Evolutionary conservation across 164 flowering plant species (phyloP).

Genomic region (Dillenia suffruticosa): DNA sequence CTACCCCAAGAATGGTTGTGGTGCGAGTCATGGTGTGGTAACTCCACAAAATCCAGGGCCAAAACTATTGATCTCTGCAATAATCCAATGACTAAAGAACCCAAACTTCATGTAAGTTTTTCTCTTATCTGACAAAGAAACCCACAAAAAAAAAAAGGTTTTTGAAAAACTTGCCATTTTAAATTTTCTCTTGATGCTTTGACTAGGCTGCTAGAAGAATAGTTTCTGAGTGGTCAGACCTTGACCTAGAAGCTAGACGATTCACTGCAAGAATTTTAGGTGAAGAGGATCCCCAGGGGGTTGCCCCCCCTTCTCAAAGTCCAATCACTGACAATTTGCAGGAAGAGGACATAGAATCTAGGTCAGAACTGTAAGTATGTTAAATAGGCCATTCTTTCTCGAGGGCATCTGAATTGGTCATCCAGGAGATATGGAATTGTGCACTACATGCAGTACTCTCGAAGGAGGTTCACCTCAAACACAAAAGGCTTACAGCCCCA

Average conservation of each 20-base stretch:
- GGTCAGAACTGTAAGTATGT: conserved; percentile 49
- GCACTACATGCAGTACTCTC: no score
- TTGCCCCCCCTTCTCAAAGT: conserved; percentile 15
- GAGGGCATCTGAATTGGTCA: no score
- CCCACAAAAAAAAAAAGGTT: no score
- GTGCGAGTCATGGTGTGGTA: conserved; percentile 99
- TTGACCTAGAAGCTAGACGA: conserved; percentile 74
- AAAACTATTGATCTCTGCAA: conserved; percentile 97
- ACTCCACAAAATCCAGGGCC: conserved; percentile 79
- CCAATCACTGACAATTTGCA: conserved; percentile 6
- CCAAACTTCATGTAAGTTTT: conserved; percentile 79
- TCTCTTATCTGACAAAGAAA: background rate
- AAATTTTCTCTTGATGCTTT: background rate
- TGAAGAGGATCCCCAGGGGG: conserved; percentile 50
- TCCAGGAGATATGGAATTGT: no score
- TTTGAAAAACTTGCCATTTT: background rate
- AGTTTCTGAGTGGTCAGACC: conserved; percentile 86
- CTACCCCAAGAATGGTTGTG: conserved; percentile 98
- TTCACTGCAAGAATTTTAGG: conserved; percentile 74
- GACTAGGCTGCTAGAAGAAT: conserved; percentile 91
- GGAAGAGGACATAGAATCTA: conserved; percentile 49
- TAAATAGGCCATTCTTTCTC: no score
- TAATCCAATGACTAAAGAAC: conserved; percentile 99
- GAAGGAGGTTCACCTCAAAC: no score
- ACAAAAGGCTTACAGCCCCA: no score